Evolutionary conservation across 176 grass and related monocot genomes (phyloP).

Genomic region (Pontederia paniculata): DNA sequence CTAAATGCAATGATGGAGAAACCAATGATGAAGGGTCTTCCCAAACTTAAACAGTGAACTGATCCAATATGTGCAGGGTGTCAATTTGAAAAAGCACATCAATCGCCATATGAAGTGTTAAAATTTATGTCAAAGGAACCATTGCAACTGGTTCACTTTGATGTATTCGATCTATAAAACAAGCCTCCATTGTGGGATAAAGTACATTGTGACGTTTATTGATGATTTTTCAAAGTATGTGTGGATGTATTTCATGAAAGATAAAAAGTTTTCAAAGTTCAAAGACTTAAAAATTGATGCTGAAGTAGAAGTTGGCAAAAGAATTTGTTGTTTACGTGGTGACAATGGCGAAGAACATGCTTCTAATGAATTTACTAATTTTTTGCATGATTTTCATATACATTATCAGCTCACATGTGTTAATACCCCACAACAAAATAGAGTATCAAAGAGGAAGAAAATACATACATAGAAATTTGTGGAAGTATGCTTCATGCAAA

Average conservation of each 20-base stretch:
- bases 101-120: not conserved
- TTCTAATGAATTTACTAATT: too few relatives aligned
- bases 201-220: too few relatives aligned
- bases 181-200: not conserved
- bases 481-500: not conserved
- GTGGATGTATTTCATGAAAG: too few relatives aligned
- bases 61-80: not conserved
- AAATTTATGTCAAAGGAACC: not conserved
- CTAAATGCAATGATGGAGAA: conserved; percentile 6
- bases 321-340: too few relatives aligned
- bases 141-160: not conserved
- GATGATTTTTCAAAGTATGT: too few relatives aligned
- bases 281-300: too few relatives aligned
- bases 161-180: not conserved
- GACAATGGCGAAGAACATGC: too few relatives aligned
- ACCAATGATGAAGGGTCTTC: conserved; percentile 1
- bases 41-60: not conserved
- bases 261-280: too few relatives aligned
- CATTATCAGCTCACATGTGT: too few relatives aligned
- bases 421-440: not conserved
- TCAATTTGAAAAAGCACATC: conserved; percentile 5
- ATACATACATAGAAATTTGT: not conserved
- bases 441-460: not conserved
- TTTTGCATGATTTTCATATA: too few relatives aligned
- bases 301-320: too few relatives aligned